Conservation (phyloP, 129 eudicot genomes). For the Artemisia argyi region DNA sequence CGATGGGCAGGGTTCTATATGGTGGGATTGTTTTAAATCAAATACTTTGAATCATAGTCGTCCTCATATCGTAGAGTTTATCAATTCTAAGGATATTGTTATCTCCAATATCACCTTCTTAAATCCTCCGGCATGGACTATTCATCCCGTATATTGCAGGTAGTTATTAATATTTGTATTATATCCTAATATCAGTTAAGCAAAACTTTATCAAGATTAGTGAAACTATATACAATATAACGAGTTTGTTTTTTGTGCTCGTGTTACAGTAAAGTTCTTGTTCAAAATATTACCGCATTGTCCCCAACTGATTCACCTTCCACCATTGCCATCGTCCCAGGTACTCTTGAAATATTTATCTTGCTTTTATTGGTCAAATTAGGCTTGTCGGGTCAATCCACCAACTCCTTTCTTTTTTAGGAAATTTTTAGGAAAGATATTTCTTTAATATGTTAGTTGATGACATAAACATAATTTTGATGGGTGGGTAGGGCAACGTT, state of each 20-base stretch:
- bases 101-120: conserved; percentile 83
- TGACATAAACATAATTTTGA: no score
- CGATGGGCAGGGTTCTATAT: conserved; percentile 88
- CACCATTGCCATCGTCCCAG: conserved; percentile 90
- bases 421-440: background rate
- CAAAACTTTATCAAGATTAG: background rate
- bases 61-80: conserved; percentile 78
- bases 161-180: conserved; percentile 1
- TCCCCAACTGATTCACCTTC: conserved; percentile 70
- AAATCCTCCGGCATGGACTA: conserved; percentile 77
- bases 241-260: conserved; percentile 19
- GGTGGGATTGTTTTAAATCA: conserved; percentile 73
- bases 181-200: background rate
- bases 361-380: background rate
- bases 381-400: background rate
- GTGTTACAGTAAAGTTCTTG: conserved; percentile 65
- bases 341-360: conserved; percentile 31
- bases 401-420: background rate
- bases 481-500: no score
- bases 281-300: conserved; percentile 70
- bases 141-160: conserved; percentile 92
- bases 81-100: conserved; percentile 61
- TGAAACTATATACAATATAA: background rate
- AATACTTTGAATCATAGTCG: conserved; percentile 75
- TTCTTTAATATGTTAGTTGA: no score